Evolutionary conservation across 257 asterid species (phyloP), one percentile per base, ranked within the genome.

Genomic region (Plantago ovata): DNA sequence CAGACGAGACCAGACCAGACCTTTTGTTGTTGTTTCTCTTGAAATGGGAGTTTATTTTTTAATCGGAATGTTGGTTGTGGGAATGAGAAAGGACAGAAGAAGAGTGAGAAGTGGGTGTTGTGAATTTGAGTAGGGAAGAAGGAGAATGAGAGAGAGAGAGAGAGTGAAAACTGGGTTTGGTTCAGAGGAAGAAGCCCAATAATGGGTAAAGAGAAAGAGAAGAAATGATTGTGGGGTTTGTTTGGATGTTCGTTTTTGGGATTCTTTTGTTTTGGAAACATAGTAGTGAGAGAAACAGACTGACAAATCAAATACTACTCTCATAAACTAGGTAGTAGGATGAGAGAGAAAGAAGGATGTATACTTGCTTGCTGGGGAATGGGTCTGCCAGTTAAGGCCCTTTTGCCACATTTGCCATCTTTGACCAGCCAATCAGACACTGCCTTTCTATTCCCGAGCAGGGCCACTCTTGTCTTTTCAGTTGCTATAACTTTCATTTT

Each of bases 11-110:
- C n/a, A n/a, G n/a, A n/a, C n/a, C 24, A 55, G 23, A 55, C 60
- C 60, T 55, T 66, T 60, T 44, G n/a, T n/a, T n/a, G n/a, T 53
- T 64, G 28, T 63, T 39, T 53, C 40, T 67, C 32, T 56, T 64
- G 36, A 50, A 20, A 50, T 50, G 38, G 56, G 56, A 15, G 21
- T 48, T 48, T 48, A 32, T 63, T 43, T 63, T 18, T 43, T 14
- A 45, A 15, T 15, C 32, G 9, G 51, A 45, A 4, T 45, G 22
- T 6, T 15, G 16, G 22, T 20, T 16, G 21, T n/a, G 9, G 16
- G 51, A 14, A 45, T n/a, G 51, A n/a, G 51, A 45, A n/a, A 45
- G 36, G 7, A 28, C 7, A 28, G 36, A 3, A 41, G 11, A 55
- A 36, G 14, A 14, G 39, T 7, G 49, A 47, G 8, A 7, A n/a